These are phyloP conservation scores for Globisporangium cystogenes DNA, from an alignment of 352 stramenopile species.

Conservation along the genomic window DNA sequence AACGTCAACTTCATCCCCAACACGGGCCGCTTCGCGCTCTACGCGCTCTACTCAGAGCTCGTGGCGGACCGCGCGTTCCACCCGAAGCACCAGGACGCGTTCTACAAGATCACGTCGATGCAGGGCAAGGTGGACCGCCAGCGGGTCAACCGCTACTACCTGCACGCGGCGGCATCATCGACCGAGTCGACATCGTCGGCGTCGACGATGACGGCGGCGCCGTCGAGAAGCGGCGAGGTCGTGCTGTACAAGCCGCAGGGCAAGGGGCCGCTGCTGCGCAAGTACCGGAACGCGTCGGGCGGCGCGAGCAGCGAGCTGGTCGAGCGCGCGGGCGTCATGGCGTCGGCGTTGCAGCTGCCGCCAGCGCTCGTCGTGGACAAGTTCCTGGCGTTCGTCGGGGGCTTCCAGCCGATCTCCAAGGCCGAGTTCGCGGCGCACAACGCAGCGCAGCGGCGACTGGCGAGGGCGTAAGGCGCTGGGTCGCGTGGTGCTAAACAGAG, in stretches of 20 bases:
- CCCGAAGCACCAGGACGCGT: conserved; percentile 39
- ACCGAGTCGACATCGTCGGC: too few species aligned
- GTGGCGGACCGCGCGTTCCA: conserved; percentile 27
- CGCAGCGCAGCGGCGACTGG: too few species aligned
- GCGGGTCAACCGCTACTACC: conserved; percentile 45
- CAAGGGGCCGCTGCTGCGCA: conserved; percentile 41
- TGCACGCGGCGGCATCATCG: conserved; percentile 3
- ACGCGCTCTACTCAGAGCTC: conserved; percentile 34
- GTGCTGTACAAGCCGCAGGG: conserved; percentile 42
- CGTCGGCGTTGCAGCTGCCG: conserved; percentile 24
- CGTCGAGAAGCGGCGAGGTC: conserved; percentile 6
- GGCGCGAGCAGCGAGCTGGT: conserved; percentile 17
- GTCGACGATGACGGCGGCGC: too few species aligned
- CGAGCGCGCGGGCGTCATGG: conserved; percentile 18
- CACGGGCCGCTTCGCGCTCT: conserved; percentile 34
- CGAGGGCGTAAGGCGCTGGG: too few species aligned
- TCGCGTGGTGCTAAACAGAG: too few species aligned
- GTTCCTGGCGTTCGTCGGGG: conserved; percentile 30
- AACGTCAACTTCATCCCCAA: conserved; percentile 59
- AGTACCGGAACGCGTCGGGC: conserved; percentile 21
- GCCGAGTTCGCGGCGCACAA: conserved; percentile 20
- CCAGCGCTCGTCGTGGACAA: conserved; percentile 22
- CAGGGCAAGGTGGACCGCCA: conserved; percentile 53
- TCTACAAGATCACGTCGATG: conserved; percentile 64
- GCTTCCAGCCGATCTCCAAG: conserved; percentile 41